Conservation (phyloP, 345 rosid species). For the Heritiera littoralis region DNA sequence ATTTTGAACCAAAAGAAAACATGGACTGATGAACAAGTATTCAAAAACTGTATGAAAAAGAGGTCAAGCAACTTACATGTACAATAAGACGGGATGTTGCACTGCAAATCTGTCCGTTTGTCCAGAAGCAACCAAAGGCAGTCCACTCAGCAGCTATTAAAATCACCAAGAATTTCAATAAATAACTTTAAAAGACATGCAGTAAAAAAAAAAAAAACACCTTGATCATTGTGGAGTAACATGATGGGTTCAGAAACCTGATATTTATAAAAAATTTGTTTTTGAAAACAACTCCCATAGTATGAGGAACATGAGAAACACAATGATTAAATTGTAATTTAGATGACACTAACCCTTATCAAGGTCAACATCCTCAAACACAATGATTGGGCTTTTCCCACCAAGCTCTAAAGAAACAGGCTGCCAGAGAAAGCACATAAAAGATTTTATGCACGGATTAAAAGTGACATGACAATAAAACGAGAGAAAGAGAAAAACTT, state of each 20-base stretch:
- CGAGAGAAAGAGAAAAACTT: not conserved
- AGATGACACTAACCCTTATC: slow-evolving; percentile 64
- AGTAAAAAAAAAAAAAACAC: not conserved
- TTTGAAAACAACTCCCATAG: slow-evolving; percentile 8
- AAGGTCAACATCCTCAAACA: slow-evolving; percentile 90
- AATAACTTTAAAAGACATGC: slow-evolving; percentile 14
- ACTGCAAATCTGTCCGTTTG: slow-evolving; percentile 97
- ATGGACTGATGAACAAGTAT: not conserved
- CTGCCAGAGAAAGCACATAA: slow-evolving; percentile 43
- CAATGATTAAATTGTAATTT: slow-evolving; percentile 1
- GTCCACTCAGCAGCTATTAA: slow-evolving; percentile 87
- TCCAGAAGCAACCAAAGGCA: slow-evolving; percentile 90
- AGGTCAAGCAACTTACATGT: slow-evolving; percentile 57
- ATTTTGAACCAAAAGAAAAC: not conserved
- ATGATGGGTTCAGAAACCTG: slow-evolving; percentile 10
- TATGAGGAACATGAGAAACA: not conserved
- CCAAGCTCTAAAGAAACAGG: slow-evolving; percentile 95
- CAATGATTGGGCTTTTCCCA: slow-evolving; percentile 91
- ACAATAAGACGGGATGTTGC: slow-evolving; percentile 96
- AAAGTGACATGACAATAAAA: slow-evolving; percentile 7
- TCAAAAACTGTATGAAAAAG: not conserved
- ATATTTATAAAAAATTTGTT: slow-evolving; percentile 12
- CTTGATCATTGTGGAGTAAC: not conserved
- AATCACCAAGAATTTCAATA: slow-evolving; percentile 22
- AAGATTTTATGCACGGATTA: slow-evolving; percentile 16